Base-by-base conservation (phyloP, 2,329 filamentous ascomycete species). In the Penicillium digitatum region DNA sequence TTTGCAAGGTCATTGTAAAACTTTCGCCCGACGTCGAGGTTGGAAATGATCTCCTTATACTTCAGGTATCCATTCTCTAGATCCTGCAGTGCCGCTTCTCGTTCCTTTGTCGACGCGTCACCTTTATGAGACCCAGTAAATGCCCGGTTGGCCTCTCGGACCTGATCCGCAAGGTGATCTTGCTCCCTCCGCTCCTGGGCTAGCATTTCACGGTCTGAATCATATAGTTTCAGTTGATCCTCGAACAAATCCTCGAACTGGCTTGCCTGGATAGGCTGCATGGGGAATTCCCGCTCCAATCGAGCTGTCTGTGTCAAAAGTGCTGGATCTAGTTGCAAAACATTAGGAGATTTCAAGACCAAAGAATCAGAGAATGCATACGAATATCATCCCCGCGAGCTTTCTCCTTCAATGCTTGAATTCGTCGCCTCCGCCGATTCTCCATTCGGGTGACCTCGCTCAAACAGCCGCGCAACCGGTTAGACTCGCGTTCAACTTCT, bases 1-100 rank as follows among this genome's bases (percentile, higher is more conserved):
- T 88, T 89, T 44, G 88, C 89, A 5, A 99, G 81, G 68, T 97
- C 92, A 64, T 99, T 99, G 77, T 97, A 99, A 70, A 99, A 99
- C 71, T 94, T 96, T 50, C 93, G 81, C 0, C 90, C 94, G 0
- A 88, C 89, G 62, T 97, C 93, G 3, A 96, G 81, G 68, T 97
- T 96, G 61, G 84, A 89, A 54, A 96, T 85, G 54, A 97, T 90
- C 71, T 99, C 93, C 75, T 96, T 96, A 78, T 97, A 97, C 74
- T 93, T 95, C 73, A 91, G 86, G 70, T 95, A 97, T 0, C 90
- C 93, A 60, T 89, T 91, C 72, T 97, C 93, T 10, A 99, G 79
- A 58, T 83, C 85, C 73, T 99, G 94, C 46, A 99, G 76, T 0
- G 90, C 91, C 62, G 88, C 83, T 70, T 97, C 93, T 14, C 94